Evolutionary conservation across 257 asterid genomes (phyloP), one percentile per base, ranked within the genome.

Genomic region (Jasminum sambac): DNA sequence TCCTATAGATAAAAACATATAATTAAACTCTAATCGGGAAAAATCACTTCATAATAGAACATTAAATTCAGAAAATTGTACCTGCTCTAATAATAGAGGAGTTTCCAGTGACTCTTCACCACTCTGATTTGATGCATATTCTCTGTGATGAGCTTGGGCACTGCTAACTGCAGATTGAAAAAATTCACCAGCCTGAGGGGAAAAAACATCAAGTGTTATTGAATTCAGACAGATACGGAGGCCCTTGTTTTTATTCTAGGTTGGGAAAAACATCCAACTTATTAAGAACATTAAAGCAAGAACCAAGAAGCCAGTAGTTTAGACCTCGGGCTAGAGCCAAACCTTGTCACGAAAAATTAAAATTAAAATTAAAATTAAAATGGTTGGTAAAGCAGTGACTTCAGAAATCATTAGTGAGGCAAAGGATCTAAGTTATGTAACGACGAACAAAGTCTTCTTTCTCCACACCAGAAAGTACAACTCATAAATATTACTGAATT

Each of bases 71-170:
- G 43, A 64, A 64, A 73, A 63, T 10, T 41, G 58, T 77, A 95
- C 99, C 96, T 82, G 86, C 75, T 91, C 90, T 60, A 87, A 73
- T 63, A 95, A 67, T 66, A 95, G 75, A 13, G 98, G 98, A 83
- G 95, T 82, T 74, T 90, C 99, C 82, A 95, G 76, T 72, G 99
- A 87, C 73, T 91, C 98, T 78, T 85, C 96, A 69, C 87, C 92
- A 48, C 87, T 82, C 83, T 83, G 96, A 76, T 69, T 82, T 75
- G 96, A 86, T 78, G 86, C 41, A 67, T 71, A 52, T 68, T 91
- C 99, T 74, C 88, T 82, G 40, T 87, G 98, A 40, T 61, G 90
- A 63, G 92, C 96, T 84, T 80, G 94, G 69, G 96, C 99, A 63
- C 83, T 88, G 84, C 96, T 90, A 73, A 74, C 80, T 25, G 97